Evolutionary conservation across 805 yeast genomes (phyloP).

Genomic region (Candida vaughaniae): DNA sequence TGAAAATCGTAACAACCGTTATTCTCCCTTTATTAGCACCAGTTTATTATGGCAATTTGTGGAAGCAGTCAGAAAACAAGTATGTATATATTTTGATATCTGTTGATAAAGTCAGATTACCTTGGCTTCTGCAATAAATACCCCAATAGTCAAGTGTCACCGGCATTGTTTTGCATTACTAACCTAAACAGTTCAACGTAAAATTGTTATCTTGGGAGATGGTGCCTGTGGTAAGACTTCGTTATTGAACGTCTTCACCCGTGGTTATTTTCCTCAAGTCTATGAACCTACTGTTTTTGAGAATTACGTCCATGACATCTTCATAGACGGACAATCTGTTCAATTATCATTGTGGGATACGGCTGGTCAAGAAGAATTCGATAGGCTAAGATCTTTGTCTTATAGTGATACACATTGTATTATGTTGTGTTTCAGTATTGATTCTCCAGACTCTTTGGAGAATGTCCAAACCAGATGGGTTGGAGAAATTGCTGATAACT

Average conservation of each 20-base stretch:
- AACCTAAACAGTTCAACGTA: conserved; percentile 62
- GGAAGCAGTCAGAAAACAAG: conserved; percentile 43
- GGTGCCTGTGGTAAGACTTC: conserved; percentile 99
- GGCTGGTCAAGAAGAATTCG: conserved; percentile 98
- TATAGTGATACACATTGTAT: conserved; percentile 96
- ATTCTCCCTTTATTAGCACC: neutral
- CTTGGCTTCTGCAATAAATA: neutral
- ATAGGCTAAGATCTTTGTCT: conserved; percentile 85
- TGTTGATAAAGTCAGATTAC: neutral
- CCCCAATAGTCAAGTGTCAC: neutral
- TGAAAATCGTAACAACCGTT: neutral
- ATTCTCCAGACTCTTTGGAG: conserved; percentile 89
- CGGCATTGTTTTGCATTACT: too few relatives aligned
- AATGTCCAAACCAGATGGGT: conserved; percentile 97
- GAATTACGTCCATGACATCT: conserved; percentile 94
- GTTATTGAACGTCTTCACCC: conserved; percentile 86
- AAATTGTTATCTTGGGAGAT: conserved; percentile 92
- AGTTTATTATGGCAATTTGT: conserved; percentile 38
- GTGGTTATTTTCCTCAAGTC: conserved; percentile 97
- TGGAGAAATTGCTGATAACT: conserved; percentile 93
- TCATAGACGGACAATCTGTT: conserved; percentile 89
- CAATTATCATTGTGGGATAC: conserved; percentile 97
- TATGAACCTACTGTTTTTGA: conserved; percentile 98
- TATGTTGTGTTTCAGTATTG: conserved; percentile 94
- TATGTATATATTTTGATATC: too few relatives aligned